A percentile compares a stretch with the other conserved stretches of the same genome.
These are phyloP conservation scores for Penicillium sp. DNA, from an alignment of 2,329 filamentous ascomycete species.

Conservation along the genomic window DNA sequence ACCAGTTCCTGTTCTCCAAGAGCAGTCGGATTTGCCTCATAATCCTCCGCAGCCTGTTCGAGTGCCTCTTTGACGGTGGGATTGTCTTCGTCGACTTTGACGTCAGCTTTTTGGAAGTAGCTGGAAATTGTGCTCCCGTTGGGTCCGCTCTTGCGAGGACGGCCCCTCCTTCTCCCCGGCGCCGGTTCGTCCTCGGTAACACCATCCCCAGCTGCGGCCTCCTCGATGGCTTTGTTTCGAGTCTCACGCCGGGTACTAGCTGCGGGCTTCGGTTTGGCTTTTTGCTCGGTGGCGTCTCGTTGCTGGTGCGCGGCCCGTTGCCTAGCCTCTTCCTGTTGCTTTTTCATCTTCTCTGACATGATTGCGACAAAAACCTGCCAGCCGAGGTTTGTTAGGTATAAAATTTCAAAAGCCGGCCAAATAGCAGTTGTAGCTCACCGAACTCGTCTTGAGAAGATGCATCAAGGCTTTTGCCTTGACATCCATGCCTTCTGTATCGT, in stretches of 20 bases:
- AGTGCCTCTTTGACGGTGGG: constrained; percentile 59
- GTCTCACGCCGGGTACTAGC: constrained; percentile 32
- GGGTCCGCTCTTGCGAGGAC: constrained; percentile 10
- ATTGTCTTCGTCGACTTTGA: constrained; percentile 56
- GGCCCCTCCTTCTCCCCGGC: constrained; percentile 26
- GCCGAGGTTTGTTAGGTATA: constrained; percentile 2
- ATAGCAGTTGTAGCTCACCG: constrained; percentile 31
- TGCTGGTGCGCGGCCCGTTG: constrained; percentile 38
- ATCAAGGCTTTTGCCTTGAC: constrained; percentile 48
- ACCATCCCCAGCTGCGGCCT: constrained; percentile 22
- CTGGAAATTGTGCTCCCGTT: constrained; percentile 55
- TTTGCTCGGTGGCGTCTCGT: constrained; percentile 29
- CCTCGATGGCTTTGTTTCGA: constrained; percentile 31
- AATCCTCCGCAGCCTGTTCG: constrained; percentile 60
- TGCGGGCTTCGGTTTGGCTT: constrained; percentile 27
- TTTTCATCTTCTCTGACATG: constrained; percentile 54
- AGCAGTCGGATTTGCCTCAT: constrained; percentile 60
- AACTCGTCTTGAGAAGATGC: constrained; percentile 50
- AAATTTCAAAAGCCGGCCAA: not conserved
- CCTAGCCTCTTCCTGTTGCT: constrained; percentile 48
- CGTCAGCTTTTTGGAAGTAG: constrained; percentile 63
- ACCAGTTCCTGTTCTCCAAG: constrained; percentile 68
- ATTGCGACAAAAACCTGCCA: constrained; percentile 51
- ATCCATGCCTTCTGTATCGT: constrained; percentile 45
- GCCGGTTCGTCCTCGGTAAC: constrained; percentile 20